Evolutionary conservation across 441 rosid genomes (phyloP), one percentile per base, ranked within the genome.

Genomic region (Syzygium malaccense): DNA sequence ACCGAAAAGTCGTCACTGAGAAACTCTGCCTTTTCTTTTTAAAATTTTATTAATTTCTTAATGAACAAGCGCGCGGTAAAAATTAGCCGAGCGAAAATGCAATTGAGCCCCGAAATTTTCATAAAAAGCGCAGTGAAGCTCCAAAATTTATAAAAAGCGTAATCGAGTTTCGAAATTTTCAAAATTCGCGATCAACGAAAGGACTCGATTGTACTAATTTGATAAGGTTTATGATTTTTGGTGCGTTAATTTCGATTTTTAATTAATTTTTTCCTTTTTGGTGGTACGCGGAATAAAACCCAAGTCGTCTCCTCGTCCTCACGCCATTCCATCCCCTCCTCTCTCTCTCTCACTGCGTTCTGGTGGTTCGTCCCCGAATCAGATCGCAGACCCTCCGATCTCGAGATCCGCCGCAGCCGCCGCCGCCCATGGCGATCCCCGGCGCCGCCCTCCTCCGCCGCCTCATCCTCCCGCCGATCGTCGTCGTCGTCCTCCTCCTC

Each of bases 401-500:
- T 60, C n/a, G 51, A 75, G 83, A 41, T 75, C 83, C 51, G 28
- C 5, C 28, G 48, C 79, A 13, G 10, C 48, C 64, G 30, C 30
- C 64, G 30, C 64, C 30, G 64, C 64, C 6, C 12, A 37, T 85
- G 66, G 87, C 64, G 62, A 9, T 55, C 37, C 18, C 66, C n/a
- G 66, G 51, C 51, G n/a, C 83, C n/a, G 4, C 13, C 18, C 7
- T 60, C 83, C 28, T 2, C n/a, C 28, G 12, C 14, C 71, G 4
- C 75, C 55, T 91, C 17, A 55, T 90, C 66, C 86, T 92, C 53
- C 86, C 37, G 55, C 90, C 83, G 48, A 45, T 45, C 71, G 4
- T 93, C 75, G 49, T 91, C 17, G 55, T 90, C 66, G 85, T 93
- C 53, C 86, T 90, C 41, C 86, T 93, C 53, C 86, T 90, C 41